Evolutionary conservation across 148 eudicot species (phyloP).

Genomic region (Arctostaphylos glauca): DNA sequence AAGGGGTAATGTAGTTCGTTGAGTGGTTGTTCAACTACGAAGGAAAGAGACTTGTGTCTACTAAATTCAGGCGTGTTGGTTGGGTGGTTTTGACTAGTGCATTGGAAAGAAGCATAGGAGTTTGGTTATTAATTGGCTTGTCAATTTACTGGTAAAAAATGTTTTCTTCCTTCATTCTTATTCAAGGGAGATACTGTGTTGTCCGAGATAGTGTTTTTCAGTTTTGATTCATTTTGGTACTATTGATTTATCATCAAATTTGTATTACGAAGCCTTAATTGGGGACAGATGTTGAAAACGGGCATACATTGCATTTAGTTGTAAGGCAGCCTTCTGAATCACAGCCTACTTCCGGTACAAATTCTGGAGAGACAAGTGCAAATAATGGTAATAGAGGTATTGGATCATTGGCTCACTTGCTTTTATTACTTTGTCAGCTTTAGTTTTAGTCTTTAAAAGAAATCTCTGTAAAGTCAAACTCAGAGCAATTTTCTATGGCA

Average conservation of each 20-base stretch:
- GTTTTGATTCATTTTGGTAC: not conserved
- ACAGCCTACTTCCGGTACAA: constrained; percentile 51
- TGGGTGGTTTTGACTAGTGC: not conserved
- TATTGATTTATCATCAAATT: not conserved
- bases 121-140: not conserved
- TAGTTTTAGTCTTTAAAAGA: not conserved
- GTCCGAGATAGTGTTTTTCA: not conserved
- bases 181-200: not conserved
- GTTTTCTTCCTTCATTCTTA: not conserved
- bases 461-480: not conserved
- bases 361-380: constrained; percentile 38
- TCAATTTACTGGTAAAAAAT: not conserved
- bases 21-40: not conserved
- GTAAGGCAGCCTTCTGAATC: constrained; percentile 73
- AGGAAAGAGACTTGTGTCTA: not conserved
- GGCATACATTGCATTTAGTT: constrained; percentile 86
- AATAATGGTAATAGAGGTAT: constrained; percentile 48
- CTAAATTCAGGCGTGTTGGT: not conserved
- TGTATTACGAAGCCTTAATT: constrained; percentile 33
- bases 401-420: not conserved
- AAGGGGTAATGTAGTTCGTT: constrained; percentile 6
- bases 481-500: not conserved
- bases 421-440: constrained; percentile 5
- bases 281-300: constrained; percentile 71
- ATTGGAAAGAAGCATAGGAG: not conserved